Conservation (phyloP, 495 filamentous ascomycete genomes). For the Penicillium nucicola region DNA sequence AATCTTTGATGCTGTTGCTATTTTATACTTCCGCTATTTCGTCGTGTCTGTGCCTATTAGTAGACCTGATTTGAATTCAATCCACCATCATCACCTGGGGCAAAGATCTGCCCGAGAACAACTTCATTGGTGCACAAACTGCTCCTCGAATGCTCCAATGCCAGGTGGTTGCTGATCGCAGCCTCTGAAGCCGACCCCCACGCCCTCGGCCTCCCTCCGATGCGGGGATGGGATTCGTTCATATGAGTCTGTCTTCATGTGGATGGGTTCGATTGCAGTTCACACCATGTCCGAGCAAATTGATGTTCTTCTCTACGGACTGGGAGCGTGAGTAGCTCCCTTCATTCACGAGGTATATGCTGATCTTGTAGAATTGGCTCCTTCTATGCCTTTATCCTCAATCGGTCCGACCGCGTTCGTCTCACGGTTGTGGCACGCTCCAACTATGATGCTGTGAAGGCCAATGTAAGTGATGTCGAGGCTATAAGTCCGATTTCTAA, state of each 20-base stretch:
- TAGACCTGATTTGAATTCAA: no score
- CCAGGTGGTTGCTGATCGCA: no score
- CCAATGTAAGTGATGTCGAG: slow-evolving; percentile 26
- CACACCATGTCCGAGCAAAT: slow-evolving; percentile 21
- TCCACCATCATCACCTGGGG: no score
- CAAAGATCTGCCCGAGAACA: no score
- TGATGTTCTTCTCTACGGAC: slow-evolving; percentile 36
- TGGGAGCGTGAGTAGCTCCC: slow-evolving; percentile 33
- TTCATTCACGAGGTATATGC: background rate
- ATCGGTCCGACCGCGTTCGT: slow-evolving; percentile 34
- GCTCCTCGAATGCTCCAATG: no score
- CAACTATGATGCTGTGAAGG: slow-evolving; percentile 46
- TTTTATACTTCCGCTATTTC: no score
- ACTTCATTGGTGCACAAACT: no score
- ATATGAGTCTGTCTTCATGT: no score
- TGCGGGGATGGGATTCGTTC: slow-evolving; percentile 6
- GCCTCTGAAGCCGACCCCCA: background rate
- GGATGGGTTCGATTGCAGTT: background rate
- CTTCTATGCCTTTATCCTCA: slow-evolving; percentile 47
- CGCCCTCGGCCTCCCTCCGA: slow-evolving; percentile 6
- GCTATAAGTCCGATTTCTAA: background rate
- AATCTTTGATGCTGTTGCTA: background rate
- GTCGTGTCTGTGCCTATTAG: no score
- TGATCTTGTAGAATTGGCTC: slow-evolving; percentile 37
- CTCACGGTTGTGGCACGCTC: slow-evolving; percentile 53